A percentile compares a stretch with the other conserved stretches of the same genome.
phyloP scores from a whole-genome alignment of 805 yeast genomes.

The Debaryomyces tyrocola region DNA sequence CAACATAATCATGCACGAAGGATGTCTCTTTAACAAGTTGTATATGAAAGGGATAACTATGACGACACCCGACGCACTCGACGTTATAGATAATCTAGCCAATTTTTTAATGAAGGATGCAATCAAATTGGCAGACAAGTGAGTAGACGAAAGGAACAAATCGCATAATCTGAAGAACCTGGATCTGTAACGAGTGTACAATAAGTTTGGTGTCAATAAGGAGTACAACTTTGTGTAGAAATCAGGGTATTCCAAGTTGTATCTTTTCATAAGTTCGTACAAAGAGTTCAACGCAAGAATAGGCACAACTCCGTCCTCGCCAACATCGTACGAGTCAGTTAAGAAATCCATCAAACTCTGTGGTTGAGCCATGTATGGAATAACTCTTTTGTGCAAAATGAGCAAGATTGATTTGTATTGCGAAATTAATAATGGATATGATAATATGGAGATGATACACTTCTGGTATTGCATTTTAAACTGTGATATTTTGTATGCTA shows the following conservation, averaged over 20 bases:
- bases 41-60: constrained; percentile 88
- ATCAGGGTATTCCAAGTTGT: constrained; percentile 88
- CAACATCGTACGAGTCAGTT: constrained; percentile 73
- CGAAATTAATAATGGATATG: constrained; percentile 43
- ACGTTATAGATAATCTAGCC: constrained; percentile 68
- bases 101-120: constrained; percentile 88
- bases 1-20: constrained; percentile 86
- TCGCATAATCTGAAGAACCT: constrained; percentile 87
- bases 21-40: constrained; percentile 86
- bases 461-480: constrained; percentile 71
- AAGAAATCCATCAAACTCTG: constrained; percentile 88
- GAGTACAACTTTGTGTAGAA: constrained; percentile 82
- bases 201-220: constrained; percentile 68
- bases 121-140: constrained; percentile 75
- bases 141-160: constrained; percentile 81
- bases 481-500: constrained; percentile 36
- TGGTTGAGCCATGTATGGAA: constrained; percentile 79
- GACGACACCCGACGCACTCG: constrained; percentile 89
- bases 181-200: constrained; percentile 79
- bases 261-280: constrained; percentile 77
- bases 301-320: constrained; percentile 51
- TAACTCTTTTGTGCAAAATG: constrained; percentile 77
- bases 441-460: constrained; percentile 60
- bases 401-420: constrained; percentile 72
- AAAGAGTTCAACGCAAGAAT: constrained; percentile 84